Conservation (phyloP, 371 early-diverging fungal genomes). For the Gilbertella persicaria region DNA sequence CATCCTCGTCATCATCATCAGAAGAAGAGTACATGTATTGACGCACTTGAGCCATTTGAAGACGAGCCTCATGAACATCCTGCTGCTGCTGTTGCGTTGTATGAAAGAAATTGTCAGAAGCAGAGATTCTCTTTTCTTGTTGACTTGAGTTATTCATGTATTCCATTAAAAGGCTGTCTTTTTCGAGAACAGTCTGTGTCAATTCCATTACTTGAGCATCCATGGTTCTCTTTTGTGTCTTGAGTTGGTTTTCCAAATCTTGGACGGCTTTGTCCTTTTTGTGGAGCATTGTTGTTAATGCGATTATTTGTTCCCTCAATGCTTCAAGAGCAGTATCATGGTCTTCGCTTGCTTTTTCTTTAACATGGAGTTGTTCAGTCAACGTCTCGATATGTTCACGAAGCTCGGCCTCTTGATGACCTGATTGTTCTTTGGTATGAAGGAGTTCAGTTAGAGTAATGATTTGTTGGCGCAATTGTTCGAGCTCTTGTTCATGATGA, state of each 20-base stretch:
- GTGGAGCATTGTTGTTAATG: constrained; percentile 4
- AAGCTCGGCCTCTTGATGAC: neutral
- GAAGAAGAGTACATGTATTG: constrained; percentile 19
- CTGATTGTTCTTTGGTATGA: neutral
- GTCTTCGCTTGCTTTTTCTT: neutral
- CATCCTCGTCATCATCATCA: constrained; percentile 16
- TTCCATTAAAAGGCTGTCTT: constrained; percentile 21
- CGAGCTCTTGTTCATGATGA: neutral
- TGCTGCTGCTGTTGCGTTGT: neutral
- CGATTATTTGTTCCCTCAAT: neutral
- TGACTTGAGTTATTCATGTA: constrained; percentile 20
- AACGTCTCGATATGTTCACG: neutral
- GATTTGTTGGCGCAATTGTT: neutral
- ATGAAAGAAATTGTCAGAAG: constrained; percentile 1
- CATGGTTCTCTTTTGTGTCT: constrained; percentile 18
- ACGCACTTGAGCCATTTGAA: constrained; percentile 21
- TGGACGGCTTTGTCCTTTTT: constrained; percentile 8
- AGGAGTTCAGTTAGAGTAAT: neutral
- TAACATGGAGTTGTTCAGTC: neutral
- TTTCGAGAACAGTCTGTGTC: constrained; percentile 24
- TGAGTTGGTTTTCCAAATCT: constrained; percentile 10
- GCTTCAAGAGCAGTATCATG: neutral
- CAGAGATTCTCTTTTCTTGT: constrained; percentile 13
- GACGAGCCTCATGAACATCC: neutral
- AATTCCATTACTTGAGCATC: constrained; percentile 26